phyloP scores from a whole-genome alignment of 148 eudicot species.

The Rhododendron simsii region DNA sequence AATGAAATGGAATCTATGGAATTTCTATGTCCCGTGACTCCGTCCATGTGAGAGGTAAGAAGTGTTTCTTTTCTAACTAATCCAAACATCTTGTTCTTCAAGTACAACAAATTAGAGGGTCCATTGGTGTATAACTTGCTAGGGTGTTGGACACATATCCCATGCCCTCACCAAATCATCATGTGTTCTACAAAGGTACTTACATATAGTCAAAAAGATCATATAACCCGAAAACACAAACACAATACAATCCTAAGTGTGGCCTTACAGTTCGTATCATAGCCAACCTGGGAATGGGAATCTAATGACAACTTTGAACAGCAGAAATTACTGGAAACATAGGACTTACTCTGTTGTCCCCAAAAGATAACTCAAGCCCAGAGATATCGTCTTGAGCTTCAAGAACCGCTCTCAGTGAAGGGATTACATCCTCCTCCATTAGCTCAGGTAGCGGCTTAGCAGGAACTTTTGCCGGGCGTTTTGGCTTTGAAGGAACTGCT shows the following conservation, averaged over 20 bases:
- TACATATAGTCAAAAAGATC: not conserved
- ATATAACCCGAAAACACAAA: not conserved
- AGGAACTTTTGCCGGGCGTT: constrained; percentile 59
- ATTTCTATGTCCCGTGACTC: no score
- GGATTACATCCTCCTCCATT: constrained; percentile 89
- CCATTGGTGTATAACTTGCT: not conserved
- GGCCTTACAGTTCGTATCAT: no score
- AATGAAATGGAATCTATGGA: no score
- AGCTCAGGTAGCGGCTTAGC: constrained; percentile 50
- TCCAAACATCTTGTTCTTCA: not conserved
- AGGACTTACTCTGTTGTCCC: constrained; percentile 51
- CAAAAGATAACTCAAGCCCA: constrained; percentile 60
- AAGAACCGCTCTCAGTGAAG: constrained; percentile 51
- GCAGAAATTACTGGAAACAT: not conserved
- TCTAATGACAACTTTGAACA: not conserved
- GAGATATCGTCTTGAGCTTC: constrained; percentile 64
- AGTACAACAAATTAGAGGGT: not conserved
- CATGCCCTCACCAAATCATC: not conserved
- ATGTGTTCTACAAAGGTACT: not conserved
- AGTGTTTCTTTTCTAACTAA: no score
- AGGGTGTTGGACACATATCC: not conserved
- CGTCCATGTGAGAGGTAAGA: not conserved
- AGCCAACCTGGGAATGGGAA: not conserved
- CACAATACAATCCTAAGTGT: not conserved
- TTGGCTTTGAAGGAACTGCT: constrained; percentile 56